Conservation (phyloP, 2,329 filamentous ascomycete species). For the Lecanicillium sp. region DNA sequence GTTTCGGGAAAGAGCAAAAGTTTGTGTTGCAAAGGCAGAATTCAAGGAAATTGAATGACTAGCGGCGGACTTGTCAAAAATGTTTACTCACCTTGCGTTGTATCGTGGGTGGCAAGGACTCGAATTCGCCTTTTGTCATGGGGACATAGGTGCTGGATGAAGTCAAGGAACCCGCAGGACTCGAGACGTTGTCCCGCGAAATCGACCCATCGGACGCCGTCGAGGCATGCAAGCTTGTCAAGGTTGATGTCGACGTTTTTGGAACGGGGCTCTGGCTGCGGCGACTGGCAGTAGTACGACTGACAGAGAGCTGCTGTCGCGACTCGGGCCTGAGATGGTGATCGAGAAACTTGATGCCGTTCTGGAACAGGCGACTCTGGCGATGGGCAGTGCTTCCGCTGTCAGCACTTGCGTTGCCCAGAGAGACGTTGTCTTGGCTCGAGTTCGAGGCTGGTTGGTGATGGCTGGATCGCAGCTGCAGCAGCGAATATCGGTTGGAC, state of each 20-base stretch:
- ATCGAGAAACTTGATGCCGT: slow-evolving; percentile 7
- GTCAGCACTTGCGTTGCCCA: too few species aligned
- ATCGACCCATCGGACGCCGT: slow-evolving; percentile 1
- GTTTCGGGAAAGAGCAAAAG: too few species aligned
- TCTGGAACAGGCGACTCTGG: slow-evolving; percentile 1
- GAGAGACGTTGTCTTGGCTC: slow-evolving; percentile 2
- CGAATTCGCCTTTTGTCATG: slow-evolving; percentile 11
- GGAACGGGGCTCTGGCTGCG: background rate
- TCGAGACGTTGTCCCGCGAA: too few species aligned
- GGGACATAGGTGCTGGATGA: background rate
- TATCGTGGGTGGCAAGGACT: slow-evolving; percentile 12
- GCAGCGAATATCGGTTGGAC: slow-evolving; percentile 3
- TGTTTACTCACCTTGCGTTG: slow-evolving; percentile 13
- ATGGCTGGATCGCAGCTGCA: slow-evolving; percentile 1
- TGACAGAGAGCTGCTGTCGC: background rate
- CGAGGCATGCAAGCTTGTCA: background rate
- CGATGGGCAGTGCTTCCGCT: background rate
- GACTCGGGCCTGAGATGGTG: slow-evolving; percentile 1
- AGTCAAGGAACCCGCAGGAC: too few species aligned
- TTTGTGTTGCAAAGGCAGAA: too few species aligned
- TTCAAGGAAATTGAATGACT: too few species aligned
- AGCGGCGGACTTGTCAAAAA: too few species aligned
- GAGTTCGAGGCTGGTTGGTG: background rate
- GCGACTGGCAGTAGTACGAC: too few species aligned
- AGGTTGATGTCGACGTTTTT: slow-evolving; percentile 2